Percentiles rank a stretch among this genome's conserved stretches.
Evolutionary conservation across 305 asterid species (phyloP).

Genomic region (Fraxinus paxiana): DNA sequence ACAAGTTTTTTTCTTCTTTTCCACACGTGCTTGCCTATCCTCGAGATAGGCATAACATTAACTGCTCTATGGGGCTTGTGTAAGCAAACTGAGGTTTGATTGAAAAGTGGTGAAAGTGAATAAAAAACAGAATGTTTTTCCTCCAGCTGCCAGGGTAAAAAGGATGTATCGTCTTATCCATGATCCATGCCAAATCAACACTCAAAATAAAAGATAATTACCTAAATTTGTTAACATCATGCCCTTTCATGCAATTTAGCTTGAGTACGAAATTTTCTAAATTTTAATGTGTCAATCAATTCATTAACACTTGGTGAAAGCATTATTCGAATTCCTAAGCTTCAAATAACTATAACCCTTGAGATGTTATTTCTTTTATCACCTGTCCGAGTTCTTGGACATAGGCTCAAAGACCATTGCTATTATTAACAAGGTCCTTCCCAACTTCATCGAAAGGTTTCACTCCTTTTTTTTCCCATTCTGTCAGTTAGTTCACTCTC

Average conservation of each 20-base stretch:
- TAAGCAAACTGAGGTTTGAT: not conserved
- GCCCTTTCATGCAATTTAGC: not conserved
- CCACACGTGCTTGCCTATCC: not conserved
- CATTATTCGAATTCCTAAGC: not conserved
- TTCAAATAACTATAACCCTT: not conserved
- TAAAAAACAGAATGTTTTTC: conserved; percentile 11
- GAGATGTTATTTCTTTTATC: not conserved
- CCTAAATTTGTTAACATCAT: not conserved
- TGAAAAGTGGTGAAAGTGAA: not conserved
- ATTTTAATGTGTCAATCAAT: not conserved
- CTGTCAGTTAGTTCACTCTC: not conserved
- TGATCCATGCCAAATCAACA: not conserved
- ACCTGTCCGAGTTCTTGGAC: not conserved
- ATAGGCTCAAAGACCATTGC: not conserved
- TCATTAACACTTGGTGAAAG: not conserved
- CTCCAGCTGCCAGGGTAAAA: conserved; percentile 25
- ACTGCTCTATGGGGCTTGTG: not conserved
- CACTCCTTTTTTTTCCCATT: not conserved
- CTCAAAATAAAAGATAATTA: not conserved
- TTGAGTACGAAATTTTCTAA: not conserved
- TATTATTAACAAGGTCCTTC: not conserved
- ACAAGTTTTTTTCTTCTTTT: not conserved
- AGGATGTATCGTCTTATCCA: conserved; percentile 18
- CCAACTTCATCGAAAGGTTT: not conserved
- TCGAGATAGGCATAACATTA: not conserved